Conservation (phyloP, 345 rosid species). For the Lenwebbia sp. region DNA sequence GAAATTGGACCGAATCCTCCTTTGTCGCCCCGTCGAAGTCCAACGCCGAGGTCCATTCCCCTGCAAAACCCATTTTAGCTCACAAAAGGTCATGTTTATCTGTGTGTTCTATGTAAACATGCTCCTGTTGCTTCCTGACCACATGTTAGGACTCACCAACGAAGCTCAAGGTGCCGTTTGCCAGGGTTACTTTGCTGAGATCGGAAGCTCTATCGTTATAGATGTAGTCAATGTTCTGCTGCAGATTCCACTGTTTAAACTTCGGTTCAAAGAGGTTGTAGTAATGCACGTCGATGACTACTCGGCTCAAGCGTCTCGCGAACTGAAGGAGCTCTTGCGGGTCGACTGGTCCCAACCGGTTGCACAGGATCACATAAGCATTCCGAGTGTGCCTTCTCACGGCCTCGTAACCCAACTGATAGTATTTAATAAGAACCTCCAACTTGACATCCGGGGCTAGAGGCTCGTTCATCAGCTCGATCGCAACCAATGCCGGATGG, state of each 20-base stretch:
- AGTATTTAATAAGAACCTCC: conserved; percentile 15
- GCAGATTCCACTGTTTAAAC: neutral
- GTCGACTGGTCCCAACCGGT: neutral
- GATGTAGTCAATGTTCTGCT: neutral
- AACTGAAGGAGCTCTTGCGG: neutral
- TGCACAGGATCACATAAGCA: conserved; percentile 22
- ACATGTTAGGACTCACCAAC: neutral
- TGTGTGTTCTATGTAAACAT: neutral
- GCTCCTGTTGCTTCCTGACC: neutral
- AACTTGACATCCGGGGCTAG: neutral
- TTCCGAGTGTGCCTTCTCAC: conserved; percentile 16
- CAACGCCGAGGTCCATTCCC: neutral
- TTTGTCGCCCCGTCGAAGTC: neutral
- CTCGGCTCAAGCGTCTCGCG: neutral
- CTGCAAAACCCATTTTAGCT: neutral
- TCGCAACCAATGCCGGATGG: conserved; percentile 6
- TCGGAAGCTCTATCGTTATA: neutral
- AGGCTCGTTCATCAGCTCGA: conserved; percentile 36
- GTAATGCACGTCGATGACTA: neutral
- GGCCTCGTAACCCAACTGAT: conserved; percentile 17
- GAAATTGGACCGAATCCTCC: neutral
- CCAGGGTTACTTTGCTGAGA: neutral
- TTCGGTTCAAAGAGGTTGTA: neutral
- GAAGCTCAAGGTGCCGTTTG: neutral
- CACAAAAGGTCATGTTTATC: neutral